Evolutionary conservation across 2,329 filamentous ascomycete genomes (phyloP), one percentile per base, ranked within the genome.

Genomic region (Rhynchosporium graminicola): DNA sequence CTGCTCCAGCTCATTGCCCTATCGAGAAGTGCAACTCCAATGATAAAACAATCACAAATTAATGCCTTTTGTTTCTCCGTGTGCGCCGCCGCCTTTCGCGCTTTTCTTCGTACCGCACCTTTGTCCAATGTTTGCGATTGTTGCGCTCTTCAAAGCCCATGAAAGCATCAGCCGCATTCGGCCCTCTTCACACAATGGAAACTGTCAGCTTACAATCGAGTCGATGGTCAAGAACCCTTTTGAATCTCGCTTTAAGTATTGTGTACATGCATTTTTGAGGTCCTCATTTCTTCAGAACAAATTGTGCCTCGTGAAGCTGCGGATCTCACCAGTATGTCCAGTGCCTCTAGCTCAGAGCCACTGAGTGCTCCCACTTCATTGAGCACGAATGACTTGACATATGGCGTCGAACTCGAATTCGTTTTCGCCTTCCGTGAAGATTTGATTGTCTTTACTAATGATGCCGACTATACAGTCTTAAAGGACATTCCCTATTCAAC

Each of bases 391-490:
- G 43, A 60, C 31, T 60, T 65, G 54, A 60, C 57, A 3, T 71
- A 66, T 52, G 65, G 70, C 7, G 50, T 72, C 3, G 68, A 71
- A 62, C 38, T 72, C 29, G 70, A 71, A 55, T 66, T 67, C 13
- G 63, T 72, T 3, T 66, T 69, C 47, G 68, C 67, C 9, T 72
- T 69, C 43, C 64, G 67, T 40, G 62, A 69, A 43, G 46, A 62
- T 31, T 56, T 68, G 45, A 56, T 69, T 8, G 9, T 48, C 10
- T 65, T 70, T 29, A 43, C 56, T 26, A 48, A 33, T 31, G 31
- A 59, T 3, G 42, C 40, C n/a, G 40, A 57, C 9, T 36, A 57
- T 28, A 60, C 29, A 15, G 36, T 31, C 10, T 2, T 20, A 28
- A 47, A 61, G 40, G 6, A 48, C 38, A n/a, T 57, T 9, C 54